These are phyloP conservation scores for Xylaria sp. DNA, from an alignment of 2,329 filamentous ascomycete species.

Conservation along the genomic window DNA sequence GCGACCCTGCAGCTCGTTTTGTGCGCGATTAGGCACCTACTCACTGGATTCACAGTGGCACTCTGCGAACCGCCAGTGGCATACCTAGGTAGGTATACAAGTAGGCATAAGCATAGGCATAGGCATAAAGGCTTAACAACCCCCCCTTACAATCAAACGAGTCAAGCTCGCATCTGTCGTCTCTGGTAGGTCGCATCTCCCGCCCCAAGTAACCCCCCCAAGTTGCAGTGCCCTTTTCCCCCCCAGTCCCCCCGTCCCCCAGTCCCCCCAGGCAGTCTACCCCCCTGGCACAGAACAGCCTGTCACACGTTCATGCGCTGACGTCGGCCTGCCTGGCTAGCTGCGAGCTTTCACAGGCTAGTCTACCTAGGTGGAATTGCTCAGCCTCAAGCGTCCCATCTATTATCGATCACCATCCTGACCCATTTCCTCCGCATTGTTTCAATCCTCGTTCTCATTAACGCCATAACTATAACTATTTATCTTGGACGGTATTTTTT, in stretches of 20 bases:
- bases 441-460: constrained; percentile 22
- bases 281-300: constrained; percentile 34
- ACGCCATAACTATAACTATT: constrained; percentile 10
- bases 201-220: neutral
- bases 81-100: neutral
- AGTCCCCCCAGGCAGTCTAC: neutral
- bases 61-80: neutral
- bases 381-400: constrained; percentile 47
- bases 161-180: constrained; percentile 33
- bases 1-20: constrained; percentile 15
- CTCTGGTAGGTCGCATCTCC: constrained; percentile 42
- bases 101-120: no score
- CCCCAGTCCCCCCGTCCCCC: constrained; percentile 2
- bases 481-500: constrained; percentile 2
- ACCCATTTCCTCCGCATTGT: constrained; percentile 33
- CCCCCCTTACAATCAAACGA: constrained; percentile 30
- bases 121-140: constrained; percentile 17
- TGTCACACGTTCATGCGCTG: constrained; percentile 58
- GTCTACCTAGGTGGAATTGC: constrained; percentile 47
- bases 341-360: constrained; percentile 53
- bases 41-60: neutral
- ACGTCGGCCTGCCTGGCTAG: constrained; percentile 60
- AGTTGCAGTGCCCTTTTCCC: constrained; percentile 14
- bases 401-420: constrained; percentile 31
- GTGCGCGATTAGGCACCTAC: no score